These are phyloP conservation scores for Pseudozyma sp. DNA, from an alignment of 1,284 basidiomycete species.

Conservation along the genomic window DNA sequence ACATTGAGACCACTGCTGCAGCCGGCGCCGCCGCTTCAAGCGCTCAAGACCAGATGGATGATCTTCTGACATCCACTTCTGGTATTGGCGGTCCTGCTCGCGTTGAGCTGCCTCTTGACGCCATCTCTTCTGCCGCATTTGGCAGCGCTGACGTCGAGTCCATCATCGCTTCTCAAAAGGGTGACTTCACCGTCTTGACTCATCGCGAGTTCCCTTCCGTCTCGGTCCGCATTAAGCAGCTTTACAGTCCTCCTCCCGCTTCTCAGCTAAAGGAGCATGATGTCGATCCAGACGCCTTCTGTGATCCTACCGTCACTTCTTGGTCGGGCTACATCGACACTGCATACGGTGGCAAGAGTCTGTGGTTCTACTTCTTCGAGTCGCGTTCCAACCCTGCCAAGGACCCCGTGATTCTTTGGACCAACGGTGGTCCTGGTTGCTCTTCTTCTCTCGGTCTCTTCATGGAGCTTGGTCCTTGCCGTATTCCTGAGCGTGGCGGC, in stretches of 20 bases:
- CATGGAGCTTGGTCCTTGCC: slow-evolving; percentile 76
- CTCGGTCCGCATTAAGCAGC: slow-evolving; percentile 58
- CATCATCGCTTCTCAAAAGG: slow-evolving; percentile 49
- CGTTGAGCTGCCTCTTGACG: slow-evolving; percentile 50
- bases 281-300: slow-evolving; percentile 59
- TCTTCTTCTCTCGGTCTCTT: slow-evolving; percentile 73
- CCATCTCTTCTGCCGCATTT: slow-evolving; percentile 37
- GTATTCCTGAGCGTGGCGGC: slow-evolving; percentile 43
- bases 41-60: slow-evolving; percentile 28
- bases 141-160: slow-evolving; percentile 36
- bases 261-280: slow-evolving; percentile 35
- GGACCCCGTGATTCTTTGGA: slow-evolving; percentile 73
- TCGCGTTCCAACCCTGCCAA: slow-evolving; percentile 77
- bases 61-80: slow-evolving; percentile 13
- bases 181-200: slow-evolving; percentile 45
- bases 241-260: slow-evolving; percentile 32
- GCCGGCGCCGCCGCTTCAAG: slow-evolving; percentile 2
- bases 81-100: slow-evolving; percentile 38
- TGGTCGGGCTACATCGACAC: slow-evolving; percentile 73
- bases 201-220: slow-evolving; percentile 59
- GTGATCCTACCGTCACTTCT: slow-evolving; percentile 62
- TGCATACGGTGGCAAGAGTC: slow-evolving; percentile 74
- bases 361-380: slow-evolving; percentile 89
- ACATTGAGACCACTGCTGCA: slow-evolving; percentile 17
- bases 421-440: slow-evolving; percentile 68